A percentile compares a stretch with the other conserved stretches of the same genome.
Conservation (phyloP, 176 grass and related monocot species). For the Oropetium thomaeum region DNA sequence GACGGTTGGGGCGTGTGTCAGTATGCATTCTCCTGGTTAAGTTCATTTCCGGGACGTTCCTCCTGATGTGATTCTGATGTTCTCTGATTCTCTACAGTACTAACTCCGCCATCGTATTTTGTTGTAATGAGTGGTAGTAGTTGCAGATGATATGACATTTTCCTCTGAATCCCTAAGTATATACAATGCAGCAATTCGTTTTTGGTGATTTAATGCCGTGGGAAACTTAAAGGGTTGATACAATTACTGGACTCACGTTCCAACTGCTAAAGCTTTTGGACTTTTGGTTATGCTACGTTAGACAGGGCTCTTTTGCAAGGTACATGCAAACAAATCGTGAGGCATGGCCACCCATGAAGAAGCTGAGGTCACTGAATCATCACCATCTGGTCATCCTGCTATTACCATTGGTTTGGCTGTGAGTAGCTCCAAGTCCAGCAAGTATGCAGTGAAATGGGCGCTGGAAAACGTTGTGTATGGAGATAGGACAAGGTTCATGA, state of each 20-base stretch:
- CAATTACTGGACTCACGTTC: neutral
- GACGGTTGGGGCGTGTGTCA: neutral
- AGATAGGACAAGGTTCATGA: constrained; percentile 26
- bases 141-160: neutral
- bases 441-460: constrained; percentile 45
- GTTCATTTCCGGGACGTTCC: neutral
- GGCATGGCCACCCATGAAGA: constrained; percentile 29
- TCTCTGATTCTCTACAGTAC: neutral
- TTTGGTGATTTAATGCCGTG: neutral
- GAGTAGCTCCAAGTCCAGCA: constrained; percentile 33
- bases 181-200: neutral
- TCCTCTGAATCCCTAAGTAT: neutral
- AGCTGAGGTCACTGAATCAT: neutral
- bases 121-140: neutral
- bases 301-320: constrained; percentile 3
- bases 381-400: neutral
- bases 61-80: neutral
- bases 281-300: neutral
- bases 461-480: constrained; percentile 30
- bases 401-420: constrained; percentile 39
- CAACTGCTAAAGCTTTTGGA: neutral
- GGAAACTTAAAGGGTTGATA: neutral
- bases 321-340: constrained; percentile 7
- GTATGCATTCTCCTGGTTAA: neutral
- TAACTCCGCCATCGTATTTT: neutral